phyloP scores from a whole-genome alignment of 2,329 filamentous ascomycete species.

The Ophiostoma australiae region DNA sequence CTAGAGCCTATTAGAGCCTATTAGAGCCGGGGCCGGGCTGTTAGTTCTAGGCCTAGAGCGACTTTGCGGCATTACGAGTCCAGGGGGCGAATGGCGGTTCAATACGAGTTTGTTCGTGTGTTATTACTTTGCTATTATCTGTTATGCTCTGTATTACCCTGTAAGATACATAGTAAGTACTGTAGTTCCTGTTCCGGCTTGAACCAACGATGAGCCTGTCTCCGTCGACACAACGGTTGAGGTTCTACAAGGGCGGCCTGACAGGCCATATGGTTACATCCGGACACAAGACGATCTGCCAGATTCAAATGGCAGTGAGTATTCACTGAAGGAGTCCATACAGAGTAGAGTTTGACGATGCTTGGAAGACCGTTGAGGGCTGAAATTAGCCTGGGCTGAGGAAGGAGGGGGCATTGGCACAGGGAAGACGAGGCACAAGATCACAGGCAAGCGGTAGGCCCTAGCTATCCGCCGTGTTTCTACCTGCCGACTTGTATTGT shows the following conservation, averaged over 20 bases:
- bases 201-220: background rate
- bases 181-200: too few relatives aligned
- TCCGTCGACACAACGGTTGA: background rate
- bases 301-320: background rate
- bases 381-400: background rate
- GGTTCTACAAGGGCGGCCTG: background rate
- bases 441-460: too few relatives aligned
- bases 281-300: background rate
- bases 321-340: background rate
- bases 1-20: background rate
- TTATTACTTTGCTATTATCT: too few relatives aligned
- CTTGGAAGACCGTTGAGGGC: background rate
- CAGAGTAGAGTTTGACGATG: background rate
- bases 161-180: too few relatives aligned
- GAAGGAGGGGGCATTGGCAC: background rate
- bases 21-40: slow-evolving; percentile 7
- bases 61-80: slow-evolving; percentile 15
- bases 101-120: background rate
- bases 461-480: too few relatives aligned
- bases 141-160: background rate
- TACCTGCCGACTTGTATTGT: too few relatives aligned
- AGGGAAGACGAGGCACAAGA: background rate
- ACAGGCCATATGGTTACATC: background rate
- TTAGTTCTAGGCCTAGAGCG: slow-evolving; percentile 17
- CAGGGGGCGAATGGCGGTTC: background rate